Conservation (phyloP, 116 monocot genomes). For the Cymodocea nodosa region DNA sequence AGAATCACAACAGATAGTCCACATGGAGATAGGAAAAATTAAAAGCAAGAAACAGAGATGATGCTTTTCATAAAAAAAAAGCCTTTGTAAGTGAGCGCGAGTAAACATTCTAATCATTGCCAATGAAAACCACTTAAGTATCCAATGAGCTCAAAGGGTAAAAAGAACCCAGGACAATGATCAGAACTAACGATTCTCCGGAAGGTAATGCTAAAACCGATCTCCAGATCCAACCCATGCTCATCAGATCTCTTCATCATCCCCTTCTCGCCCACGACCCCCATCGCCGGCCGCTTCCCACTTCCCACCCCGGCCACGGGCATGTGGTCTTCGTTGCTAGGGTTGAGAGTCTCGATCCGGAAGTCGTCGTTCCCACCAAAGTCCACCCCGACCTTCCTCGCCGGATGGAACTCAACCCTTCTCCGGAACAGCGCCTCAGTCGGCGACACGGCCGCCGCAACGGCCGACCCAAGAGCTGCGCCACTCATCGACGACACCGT, state of each 20-base stretch:
- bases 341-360: conserved; percentile 60
- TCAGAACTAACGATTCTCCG: conserved; percentile 79
- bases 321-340: conserved; percentile 7
- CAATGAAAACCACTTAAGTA: not conserved
- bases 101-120: not conserved
- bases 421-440: conserved; percentile 12
- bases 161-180: not conserved
- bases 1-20: not conserved
- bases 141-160: not conserved
- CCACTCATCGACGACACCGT: not conserved
- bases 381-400: conserved; percentile 21
- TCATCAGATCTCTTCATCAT: conserved; percentile 41
- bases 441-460: not conserved
- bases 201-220: conserved; percentile 58
- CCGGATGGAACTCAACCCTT: conserved; percentile 59
- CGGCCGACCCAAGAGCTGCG: not conserved
- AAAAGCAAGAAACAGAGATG: not conserved
- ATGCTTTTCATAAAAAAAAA: not conserved
- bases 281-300: not conserved
- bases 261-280: conserved; percentile 4
- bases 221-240: conserved; percentile 67
- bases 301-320: not conserved
- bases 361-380: conserved; percentile 22
- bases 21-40: not conserved
- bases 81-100: not conserved